Evolutionary conservation across 805 yeast genomes (phyloP).

Genomic region (Blastobotrys parvus): DNA sequence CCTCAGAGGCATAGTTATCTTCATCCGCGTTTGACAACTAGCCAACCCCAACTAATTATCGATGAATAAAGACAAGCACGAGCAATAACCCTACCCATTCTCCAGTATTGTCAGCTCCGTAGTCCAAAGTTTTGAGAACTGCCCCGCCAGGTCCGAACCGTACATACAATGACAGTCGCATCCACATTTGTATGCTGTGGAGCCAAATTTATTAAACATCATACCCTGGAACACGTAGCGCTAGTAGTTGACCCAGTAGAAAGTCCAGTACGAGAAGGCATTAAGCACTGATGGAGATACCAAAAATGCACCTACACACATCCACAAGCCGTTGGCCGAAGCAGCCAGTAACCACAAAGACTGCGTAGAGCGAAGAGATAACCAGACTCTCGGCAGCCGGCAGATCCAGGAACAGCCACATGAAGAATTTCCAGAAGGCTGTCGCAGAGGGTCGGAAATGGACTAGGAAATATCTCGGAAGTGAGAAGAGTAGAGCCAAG

Average conservation of each 20-base stretch:
- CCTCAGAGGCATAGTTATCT: too few species aligned
- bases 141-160: conserved; percentile 25
- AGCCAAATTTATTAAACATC: conserved; percentile 34
- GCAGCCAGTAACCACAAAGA: conserved; percentile 35
- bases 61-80: conserved; percentile 26
- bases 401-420: conserved; percentile 34
- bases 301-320: conserved; percentile 36
- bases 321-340: conserved; percentile 37
- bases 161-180: conserved; percentile 32
- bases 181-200: conserved; percentile 27
- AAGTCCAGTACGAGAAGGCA: conserved; percentile 34
- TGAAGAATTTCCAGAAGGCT: conserved; percentile 30
- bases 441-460: conserved; percentile 26
- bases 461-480: conserved; percentile 31
- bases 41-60: conserved; percentile 24
- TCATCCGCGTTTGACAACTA: too few species aligned
- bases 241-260: conserved; percentile 35
- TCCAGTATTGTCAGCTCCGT: conserved; percentile 23
- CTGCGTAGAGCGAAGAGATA: conserved; percentile 30
- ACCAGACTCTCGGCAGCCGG: conserved; percentile 37
- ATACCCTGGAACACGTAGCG: conserved; percentile 36
- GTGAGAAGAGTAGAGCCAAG: conserved; percentile 28
- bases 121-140: conserved; percentile 29
- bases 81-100: conserved; percentile 32
- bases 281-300: conserved; percentile 30